These are phyloP conservation scores for Zymoseptoria crescenta DNA, from an alignment of 2,329 filamentous ascomycete genomes.

Conservation along the genomic window DNA sequence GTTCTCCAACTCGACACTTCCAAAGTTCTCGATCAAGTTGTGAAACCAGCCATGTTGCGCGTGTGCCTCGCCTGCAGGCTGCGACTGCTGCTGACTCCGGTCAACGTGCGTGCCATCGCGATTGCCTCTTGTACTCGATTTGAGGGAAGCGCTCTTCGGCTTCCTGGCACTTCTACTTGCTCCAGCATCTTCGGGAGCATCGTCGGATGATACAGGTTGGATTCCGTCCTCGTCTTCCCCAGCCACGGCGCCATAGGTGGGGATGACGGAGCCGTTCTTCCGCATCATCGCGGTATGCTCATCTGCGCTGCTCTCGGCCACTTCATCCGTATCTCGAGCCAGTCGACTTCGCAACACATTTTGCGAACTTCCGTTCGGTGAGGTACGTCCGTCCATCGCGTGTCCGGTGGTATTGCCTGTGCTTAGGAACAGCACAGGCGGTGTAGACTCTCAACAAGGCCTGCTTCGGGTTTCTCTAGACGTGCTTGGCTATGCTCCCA, in stretches of 20 bases:
- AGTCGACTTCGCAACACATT: constrained; percentile 7
- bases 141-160: constrained; percentile 14
- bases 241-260: constrained; percentile 20
- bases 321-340: constrained; percentile 11
- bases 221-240: constrained; percentile 16
- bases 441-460: no score
- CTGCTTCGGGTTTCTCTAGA: no score
- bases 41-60: constrained; percentile 45
- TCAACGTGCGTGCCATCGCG: constrained; percentile 4
- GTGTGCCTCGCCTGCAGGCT: constrained; percentile 12
- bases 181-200: constrained; percentile 4
- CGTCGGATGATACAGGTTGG: constrained; percentile 9
- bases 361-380: constrained; percentile 6
- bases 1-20: constrained; percentile 70
- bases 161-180: constrained; percentile 4
- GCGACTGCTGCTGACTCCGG: constrained; percentile 1
- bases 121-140: constrained; percentile 5
- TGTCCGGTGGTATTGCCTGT: neutral
- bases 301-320: constrained; percentile 32
- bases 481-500: no score
- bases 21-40: constrained; percentile 50
- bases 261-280: constrained; percentile 3
- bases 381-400: constrained; percentile 1
- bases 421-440: no score
- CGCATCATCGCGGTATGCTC: constrained; percentile 37